Evolutionary conservation across 495 filamentous ascomycete species (phyloP).

Genomic region (Hyaloscypha variabilis): DNA sequence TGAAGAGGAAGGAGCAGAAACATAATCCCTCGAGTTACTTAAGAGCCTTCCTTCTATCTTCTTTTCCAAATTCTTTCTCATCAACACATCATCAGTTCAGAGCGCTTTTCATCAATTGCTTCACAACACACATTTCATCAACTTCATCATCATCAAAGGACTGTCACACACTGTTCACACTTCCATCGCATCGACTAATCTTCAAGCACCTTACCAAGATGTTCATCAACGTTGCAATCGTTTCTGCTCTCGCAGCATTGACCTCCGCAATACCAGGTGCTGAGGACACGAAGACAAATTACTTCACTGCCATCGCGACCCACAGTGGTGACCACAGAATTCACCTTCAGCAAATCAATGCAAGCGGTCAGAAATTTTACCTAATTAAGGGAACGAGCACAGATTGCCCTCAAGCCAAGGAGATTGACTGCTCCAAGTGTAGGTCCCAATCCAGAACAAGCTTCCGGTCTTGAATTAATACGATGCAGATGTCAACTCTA

Average conservation of each 20-base stretch:
- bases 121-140: not conserved
- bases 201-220: slow-evolving; percentile 11
- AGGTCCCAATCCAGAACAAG: no score
- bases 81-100: not conserved
- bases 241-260: slow-evolving; percentile 16
- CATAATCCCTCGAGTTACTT: not conserved
- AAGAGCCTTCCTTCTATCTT: not conserved
- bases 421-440: slow-evolving; percentile 11
- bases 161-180: not conserved
- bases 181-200: not conserved
- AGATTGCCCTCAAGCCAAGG: slow-evolving; percentile 17
- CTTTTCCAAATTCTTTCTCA: not conserved
- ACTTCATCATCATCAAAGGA: not conserved
- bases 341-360: slow-evolving; percentile 7
- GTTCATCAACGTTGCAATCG: slow-evolving; percentile 19
- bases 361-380: slow-evolving; percentile 11
- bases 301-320: slow-evolving; percentile 11
- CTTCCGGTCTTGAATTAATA: no score
- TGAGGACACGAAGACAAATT: not conserved
- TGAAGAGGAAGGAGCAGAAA: not conserved
- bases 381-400: slow-evolving; percentile 9
- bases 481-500: not conserved
- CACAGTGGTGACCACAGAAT: not conserved
- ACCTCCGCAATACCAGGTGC: slow-evolving; percentile 13
- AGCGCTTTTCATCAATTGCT: not conserved